These are phyloP conservation scores for Plasmodium billcollinsi DNA, from an alignment of 169 alveolate species.

Conservation along the genomic window DNA sequence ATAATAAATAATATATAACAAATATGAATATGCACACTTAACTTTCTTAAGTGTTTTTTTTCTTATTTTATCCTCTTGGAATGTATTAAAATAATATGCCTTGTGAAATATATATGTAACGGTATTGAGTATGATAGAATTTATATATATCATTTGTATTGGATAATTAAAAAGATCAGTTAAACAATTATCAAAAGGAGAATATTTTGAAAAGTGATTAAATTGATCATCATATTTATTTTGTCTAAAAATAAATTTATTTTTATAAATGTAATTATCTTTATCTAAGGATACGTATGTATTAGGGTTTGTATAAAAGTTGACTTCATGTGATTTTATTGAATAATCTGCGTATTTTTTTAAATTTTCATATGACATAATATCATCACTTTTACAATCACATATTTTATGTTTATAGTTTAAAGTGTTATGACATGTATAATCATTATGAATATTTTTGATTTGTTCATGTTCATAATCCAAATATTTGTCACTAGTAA, in stretches of 20 bases:
- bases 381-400: background rate
- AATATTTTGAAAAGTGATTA: constrained; percentile 13
- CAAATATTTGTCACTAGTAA: too few relatives aligned
- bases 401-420: background rate
- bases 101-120: constrained; percentile 58
- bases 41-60: constrained; percentile 35
- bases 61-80: constrained; percentile 18
- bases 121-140: constrained; percentile 50
- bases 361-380: constrained; percentile 26
- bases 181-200: constrained; percentile 55
- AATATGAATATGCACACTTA: constrained; percentile 43
- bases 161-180: constrained; percentile 70
- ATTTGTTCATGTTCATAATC: too few relatives aligned
- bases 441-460: background rate
- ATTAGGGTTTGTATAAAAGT: constrained; percentile 25
- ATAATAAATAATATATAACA: constrained; percentile 43
- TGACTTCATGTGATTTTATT: constrained; percentile 14
- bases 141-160: constrained; percentile 32
- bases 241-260: constrained; percentile 22
- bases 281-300: constrained; percentile 52
- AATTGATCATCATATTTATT: background rate
- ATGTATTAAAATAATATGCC: constrained; percentile 34
- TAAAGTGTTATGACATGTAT: background rate
- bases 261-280: constrained; percentile 40
- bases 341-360: constrained; percentile 23